Percentiles rank a stretch among this genome's conserved stretches.
These are phyloP conservation scores for Chlorella sp. DNA, from an alignment of 139 green algal genomes.

Conservation along the genomic window DNA sequence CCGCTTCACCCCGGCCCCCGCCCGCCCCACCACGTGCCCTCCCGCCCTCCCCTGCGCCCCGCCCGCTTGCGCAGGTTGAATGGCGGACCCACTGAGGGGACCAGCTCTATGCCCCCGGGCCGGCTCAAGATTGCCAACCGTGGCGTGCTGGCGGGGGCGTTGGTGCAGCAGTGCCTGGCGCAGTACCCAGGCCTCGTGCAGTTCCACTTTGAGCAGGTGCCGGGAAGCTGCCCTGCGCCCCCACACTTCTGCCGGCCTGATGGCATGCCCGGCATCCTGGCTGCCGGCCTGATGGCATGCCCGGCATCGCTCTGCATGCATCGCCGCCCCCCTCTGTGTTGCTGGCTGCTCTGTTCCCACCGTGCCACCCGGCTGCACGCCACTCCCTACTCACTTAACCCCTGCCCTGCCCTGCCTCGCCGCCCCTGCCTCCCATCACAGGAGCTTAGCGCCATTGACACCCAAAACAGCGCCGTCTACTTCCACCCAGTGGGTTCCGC, in stretches of 20 bases:
- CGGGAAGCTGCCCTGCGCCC: background rate
- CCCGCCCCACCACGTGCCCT: background rate
- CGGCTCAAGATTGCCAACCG: slow-evolving; percentile 21
- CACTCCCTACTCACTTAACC: background rate
- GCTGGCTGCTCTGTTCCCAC: background rate
- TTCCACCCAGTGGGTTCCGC: slow-evolving; percentile 12
- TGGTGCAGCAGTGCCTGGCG: slow-evolving; percentile 30
- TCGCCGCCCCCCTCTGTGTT: background rate
- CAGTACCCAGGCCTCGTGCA: slow-evolving; percentile 9
- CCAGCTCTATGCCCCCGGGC: background rate
- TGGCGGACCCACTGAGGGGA: background rate
- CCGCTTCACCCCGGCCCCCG: too few species aligned
- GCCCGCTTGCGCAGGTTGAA: background rate
- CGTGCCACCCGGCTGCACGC: background rate
- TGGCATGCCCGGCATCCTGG: too few species aligned
- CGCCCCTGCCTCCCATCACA: background rate
- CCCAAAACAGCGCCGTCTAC: background rate
- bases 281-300: too few species aligned
- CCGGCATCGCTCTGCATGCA: background rate
- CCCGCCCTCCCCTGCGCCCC: background rate
- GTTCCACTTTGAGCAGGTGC: slow-evolving; percentile 32
- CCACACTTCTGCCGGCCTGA: too few species aligned
- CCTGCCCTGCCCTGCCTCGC: background rate
- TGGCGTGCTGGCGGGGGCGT: slow-evolving; percentile 18
- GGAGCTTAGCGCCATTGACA: slow-evolving; percentile 14